Base-by-base conservation (phyloP, 768 basidiomycete species). In the Pulveroboletus frians region DNA sequence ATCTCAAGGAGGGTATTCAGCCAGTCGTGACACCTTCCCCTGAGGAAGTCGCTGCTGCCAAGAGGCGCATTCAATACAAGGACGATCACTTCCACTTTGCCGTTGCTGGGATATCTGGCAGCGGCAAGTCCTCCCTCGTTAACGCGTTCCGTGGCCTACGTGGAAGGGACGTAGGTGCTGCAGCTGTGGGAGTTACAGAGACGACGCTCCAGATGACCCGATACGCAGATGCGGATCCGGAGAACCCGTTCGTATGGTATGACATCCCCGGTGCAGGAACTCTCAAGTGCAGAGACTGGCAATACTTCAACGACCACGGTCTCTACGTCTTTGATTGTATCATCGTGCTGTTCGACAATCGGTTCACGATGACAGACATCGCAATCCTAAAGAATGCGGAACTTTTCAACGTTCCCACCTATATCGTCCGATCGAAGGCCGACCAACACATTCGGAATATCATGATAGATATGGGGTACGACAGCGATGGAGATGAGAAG, bases 241-340 rank as follows among this genome's bases (percentile, higher is more conserved):
- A 53, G 3, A 17, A 47, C 18, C 61, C 55, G 0, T 56, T 64
- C 49, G 60, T 63, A 36, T 71, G 69, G 70, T 71, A 63, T 10
- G 70, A 71, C 34, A 36, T 69, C n/a, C 70, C 69, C 0, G 70
- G 69, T 13, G 68, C 70, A 9, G 67, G 68, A 10, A 71, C 70
- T 2, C 9, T 64, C 17, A 58, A 49, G n/a, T 60, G 64, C 20
- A 56, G 57, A 8, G 67, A 64, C 39, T 70, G 68, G 68, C 57
- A 67, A 18, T 71, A 71, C 44, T 71, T 71, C 57, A 69, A 70
- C 18, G 40, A 56, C 3, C 65, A 70, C 34, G 69, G 69, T 1
- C 65, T 71, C 13, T 71, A 66, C 20, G 59, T 68, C 39, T 70
- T 71, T 29, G 70, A 71, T 43, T 63, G 56, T n/a, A 61, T 70